These are phyloP conservation scores for Eutypella sp. DNA, from an alignment of 2,329 filamentous ascomycete genomes.

Conservation along the genomic window DNA sequence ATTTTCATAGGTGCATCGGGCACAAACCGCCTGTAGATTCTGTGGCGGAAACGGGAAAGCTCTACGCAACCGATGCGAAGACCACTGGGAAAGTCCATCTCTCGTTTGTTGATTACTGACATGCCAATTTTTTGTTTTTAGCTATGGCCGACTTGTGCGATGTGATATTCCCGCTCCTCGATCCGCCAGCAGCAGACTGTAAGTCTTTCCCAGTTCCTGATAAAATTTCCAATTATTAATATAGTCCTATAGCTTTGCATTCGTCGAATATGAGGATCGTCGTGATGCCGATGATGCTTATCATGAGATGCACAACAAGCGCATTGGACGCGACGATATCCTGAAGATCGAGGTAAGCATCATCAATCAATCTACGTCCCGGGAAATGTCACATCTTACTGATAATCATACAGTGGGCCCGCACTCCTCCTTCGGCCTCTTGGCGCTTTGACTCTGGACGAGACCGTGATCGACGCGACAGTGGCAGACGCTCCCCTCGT, in stretches of 20 bases:
- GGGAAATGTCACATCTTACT: constrained; percentile 10
- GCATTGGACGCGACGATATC: constrained; percentile 89
- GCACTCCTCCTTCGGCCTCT: constrained; percentile 93
- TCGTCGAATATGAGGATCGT: constrained; percentile 98
- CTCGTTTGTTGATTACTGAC: constrained; percentile 38
- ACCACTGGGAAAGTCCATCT: constrained; percentile 24
- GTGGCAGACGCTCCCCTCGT: constrained; percentile 56
- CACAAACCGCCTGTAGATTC: constrained; percentile 31
- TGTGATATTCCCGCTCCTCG: constrained; percentile 97
- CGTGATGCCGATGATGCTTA: constrained; percentile 98
- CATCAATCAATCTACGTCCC: neutral
- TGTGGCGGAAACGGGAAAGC: constrained; percentile 26
- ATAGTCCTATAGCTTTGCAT: constrained; percentile 66
- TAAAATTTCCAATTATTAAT: neutral
- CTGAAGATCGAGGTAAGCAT: constrained; percentile 88
- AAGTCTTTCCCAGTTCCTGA: constrained; percentile 41
- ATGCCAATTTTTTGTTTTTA: constrained; percentile 36
- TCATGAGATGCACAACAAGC: constrained; percentile 99
- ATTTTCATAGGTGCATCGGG: constrained; percentile 27
- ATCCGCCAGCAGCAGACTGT: constrained; percentile 92
- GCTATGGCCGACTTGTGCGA: constrained; percentile 94
- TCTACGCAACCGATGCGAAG: constrained; percentile 25
- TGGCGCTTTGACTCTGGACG: constrained; percentile 96
- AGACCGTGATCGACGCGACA: constrained; percentile 61
- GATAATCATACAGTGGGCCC: constrained; percentile 72